These are phyloP conservation scores for Ceratocystis variospora DNA, from an alignment of 2,329 filamentous ascomycete genomes.

Conservation along the genomic window DNA sequence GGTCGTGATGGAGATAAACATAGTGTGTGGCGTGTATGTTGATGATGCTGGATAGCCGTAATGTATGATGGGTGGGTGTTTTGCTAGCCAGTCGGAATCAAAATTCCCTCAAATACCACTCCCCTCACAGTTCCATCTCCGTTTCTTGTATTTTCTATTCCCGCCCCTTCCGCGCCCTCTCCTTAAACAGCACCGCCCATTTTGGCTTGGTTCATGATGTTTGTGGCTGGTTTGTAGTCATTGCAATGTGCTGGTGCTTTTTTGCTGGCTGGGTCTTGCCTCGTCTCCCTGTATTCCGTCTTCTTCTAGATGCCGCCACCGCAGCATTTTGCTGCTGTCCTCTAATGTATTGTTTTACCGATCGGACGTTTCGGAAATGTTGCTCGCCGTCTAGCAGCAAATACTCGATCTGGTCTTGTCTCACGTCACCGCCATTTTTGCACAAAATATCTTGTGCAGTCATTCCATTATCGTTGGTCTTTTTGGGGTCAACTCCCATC, in stretches of 20 bases:
- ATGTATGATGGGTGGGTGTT: not conserved
- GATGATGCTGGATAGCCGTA: not conserved
- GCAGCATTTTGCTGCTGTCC: not conserved
- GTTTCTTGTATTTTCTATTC: not conserved
- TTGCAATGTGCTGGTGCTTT: not conserved
- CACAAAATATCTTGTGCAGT: conserved; percentile 15
- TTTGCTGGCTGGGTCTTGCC: not conserved
- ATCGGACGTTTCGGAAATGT: not conserved
- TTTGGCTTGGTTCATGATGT: no score
- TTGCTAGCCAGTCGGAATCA: not conserved
- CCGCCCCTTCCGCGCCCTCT: not conserved
- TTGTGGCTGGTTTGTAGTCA: no score
- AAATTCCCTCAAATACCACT: not conserved
- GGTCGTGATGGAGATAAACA: not conserved
- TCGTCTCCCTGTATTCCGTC: not conserved
- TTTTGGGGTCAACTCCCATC: conserved; percentile 11
- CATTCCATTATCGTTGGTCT: conserved; percentile 1
- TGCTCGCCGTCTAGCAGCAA: not conserved
- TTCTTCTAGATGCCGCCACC: not conserved
- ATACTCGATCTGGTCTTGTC: not conserved
- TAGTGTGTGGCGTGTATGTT: not conserved
- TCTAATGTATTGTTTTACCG: not conserved
- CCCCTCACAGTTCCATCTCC: not conserved
- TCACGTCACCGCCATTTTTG: not conserved
- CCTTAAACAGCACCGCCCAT: no score